Percentiles rank a stretch among this genome's conserved stretches.
Evolutionary conservation across 805 yeast species (phyloP).

Genomic region (Starmerella potacharoeniae): DNA sequence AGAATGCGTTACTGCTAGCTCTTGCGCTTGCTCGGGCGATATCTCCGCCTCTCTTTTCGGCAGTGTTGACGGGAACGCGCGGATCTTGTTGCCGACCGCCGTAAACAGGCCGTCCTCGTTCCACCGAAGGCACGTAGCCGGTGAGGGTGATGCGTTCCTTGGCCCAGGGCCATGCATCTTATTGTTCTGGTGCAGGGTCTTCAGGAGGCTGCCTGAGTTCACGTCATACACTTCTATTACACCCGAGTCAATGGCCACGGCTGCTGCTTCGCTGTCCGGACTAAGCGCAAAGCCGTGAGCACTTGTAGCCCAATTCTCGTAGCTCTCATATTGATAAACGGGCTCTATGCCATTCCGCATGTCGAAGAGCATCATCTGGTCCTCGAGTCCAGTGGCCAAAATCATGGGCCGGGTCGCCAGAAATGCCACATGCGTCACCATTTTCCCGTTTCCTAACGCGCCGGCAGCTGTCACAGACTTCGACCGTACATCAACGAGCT

Average conservation of each 20-base stretch:
- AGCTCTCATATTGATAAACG: slow-evolving; percentile 9
- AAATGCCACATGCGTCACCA: slow-evolving; percentile 13
- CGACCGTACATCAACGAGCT: not conserved
- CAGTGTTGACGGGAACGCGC: not conserved
- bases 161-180: not conserved
- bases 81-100: slow-evolving; percentile 3
- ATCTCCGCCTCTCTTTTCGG: not conserved
- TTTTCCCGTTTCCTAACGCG: not conserved
- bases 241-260: slow-evolving; percentile 17
- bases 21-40: not conserved
- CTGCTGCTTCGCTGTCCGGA: not conserved
- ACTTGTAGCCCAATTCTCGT: slow-evolving; percentile 15
- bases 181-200: not conserved
- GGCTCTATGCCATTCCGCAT: slow-evolving; percentile 4
- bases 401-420: not conserved
- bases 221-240: slow-evolving; percentile 9
- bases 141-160: not conserved
- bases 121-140: slow-evolving; percentile 7
- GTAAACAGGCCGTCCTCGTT: not conserved
- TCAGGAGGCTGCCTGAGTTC: not conserved
- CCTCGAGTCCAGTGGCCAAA: slow-evolving; percentile 16
- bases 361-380: slow-evolving; percentile 17
- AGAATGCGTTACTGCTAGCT: not conserved
- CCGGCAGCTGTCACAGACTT: not conserved
- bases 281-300: slow-evolving; percentile 16